Evolutionary conservation across 192 early-diverging fungal genomes (phyloP), one percentile per base, ranked within the genome.

Genomic region (Phycomyces nitens): DNA sequence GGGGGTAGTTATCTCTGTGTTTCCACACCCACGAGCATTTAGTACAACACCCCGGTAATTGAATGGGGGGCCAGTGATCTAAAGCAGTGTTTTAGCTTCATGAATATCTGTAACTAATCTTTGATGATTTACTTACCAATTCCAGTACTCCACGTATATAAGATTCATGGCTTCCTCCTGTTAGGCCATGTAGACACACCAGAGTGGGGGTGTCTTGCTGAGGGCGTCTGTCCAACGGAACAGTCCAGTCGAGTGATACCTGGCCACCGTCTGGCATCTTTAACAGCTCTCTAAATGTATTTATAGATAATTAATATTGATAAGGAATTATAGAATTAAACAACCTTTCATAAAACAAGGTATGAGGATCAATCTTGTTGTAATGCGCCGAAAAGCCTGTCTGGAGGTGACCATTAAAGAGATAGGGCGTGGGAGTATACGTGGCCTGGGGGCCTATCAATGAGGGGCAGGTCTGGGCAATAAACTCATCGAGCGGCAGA

Each of bases 1-100:
- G 20, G 86, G 81, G 0, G 91, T 88, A 3, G 84, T 88, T 18
- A 99, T 75, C 64, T 89, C 80, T 2, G 92, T 84, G n/a, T 88
- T 85, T 3, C 88, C 92, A 74, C 93, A 96, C 1, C 94, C 96
- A 38, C 96, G 85, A 60, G 83, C 87, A 82, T 99, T 99, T 67
- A 92, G 79, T 14, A 96, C 92, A 0, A 95, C 92, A 20, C 79
- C 81, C 22, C 88, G 80, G 72, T 89, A 92, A 56, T 81, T 80
- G 60, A 84, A 80, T 21, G 83, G 87, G 42, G 76, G 73, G 5
- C 71, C 59, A 0, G 75, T 83, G 12, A 72, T 29, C 64, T 72
- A 41, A n/a, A n/a, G n/a, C n/a, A n/a, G n/a, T n/a, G n/a, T n/a
- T n/a, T n/a, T n/a, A n/a, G n/a, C n/a, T n/a, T n/a, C n/a, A n/a